Evolutionary conservation across 441 rosid species (phyloP), one percentile per base, ranked within the genome.

Genomic region (Hura crepitans): DNA sequence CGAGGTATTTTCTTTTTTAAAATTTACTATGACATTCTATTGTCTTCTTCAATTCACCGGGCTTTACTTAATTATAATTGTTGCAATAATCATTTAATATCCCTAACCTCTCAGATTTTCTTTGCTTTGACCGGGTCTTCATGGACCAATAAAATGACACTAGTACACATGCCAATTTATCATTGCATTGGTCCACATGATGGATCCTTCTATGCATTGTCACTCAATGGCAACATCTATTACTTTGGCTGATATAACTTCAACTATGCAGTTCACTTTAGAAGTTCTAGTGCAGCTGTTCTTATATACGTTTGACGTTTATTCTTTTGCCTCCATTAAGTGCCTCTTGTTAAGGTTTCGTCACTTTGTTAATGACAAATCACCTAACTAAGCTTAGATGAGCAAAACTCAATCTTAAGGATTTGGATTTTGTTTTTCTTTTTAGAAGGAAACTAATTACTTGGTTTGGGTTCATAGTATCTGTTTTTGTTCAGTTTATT

Each of bases 1-100:
- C 74, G 97, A 95, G 98, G 99, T 95, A 89, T 54, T 7, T 30
- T 22, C 11, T 45, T 42, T 31, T 35, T 28, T 39, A 0, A 30
- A 58, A 47, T 37, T 47, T 28, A 39, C 42, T n/a, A 18, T 59
- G 17, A 17, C 45, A 3, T 31, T 5, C 18, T 59, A 31, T 59
- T 25, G 33, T 1, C 25, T 33, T 31, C 30, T 59, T 39, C 9
- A 15, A 59, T 42, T 33, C 25, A 17, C 1, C 18, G 63, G 6
- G 25, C 14, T 1, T 59, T 59, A 3, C n/a, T 33, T 9, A 31
- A 59, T 17, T 57, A 30, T 42, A 30, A 15, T 15, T 28, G 62
- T 30, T 57, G 5, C 5, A 6, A 14, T 4, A 18, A 28, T 57
- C 13, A 14, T 22, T 57, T 30, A 33, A 1, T 35, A 30, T 56